Base-by-base conservation (phyloP, 1,284 basidiomycete genomes). In the Malassezia slooffiae region DNA sequence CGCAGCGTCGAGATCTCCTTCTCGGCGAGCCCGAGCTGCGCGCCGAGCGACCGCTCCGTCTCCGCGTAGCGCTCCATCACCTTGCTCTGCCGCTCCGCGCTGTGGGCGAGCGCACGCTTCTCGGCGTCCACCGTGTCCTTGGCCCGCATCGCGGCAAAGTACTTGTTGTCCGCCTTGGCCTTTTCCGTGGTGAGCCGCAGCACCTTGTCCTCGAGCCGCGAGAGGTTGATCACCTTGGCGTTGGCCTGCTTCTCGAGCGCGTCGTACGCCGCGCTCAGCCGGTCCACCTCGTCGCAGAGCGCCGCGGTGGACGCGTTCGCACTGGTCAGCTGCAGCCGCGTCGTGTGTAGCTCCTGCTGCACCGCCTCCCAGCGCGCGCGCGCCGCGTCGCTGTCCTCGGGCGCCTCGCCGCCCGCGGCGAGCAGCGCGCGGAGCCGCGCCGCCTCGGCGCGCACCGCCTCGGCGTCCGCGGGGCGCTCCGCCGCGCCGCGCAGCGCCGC, bases 111-210 rank as follows among this genome's bases (percentile, higher is more conserved):
- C 26, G 77, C 79, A 67, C 85, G 83, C 47, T 80, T 77, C 68
- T 93, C 86, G 2, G 74, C 75, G 27, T 87, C 83, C 5, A 82
- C 71, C 3, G 82, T 80, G 52, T 95, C 89, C 68, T 86, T 89
- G 45, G 83, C 80, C 24, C 86, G 80, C 82, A 91, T 87, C 5
- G 83, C 81, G 20, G 84, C 79, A 68, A 82, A 96, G 71, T 81
- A 96, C 72, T 89, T 93, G 74, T 89, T 93, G 60, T 96, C 90
- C 16, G 85, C 81, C 72, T 91, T 95, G 11, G 86, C 84, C 81
- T 79, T 83, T 45, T 73, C 72, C n/a, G 69, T 70, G 3, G 65
- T 64, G 19, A 71, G 57, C 10, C 69, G 67, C 40, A 70, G 70
- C 37, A 90, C 63, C 47, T 79, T 80, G 39, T 88, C 82, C 67